Base-by-base conservation (phyloP, 2,329 filamentous ascomycete species). In the Emergomyces pasteurianus region DNA sequence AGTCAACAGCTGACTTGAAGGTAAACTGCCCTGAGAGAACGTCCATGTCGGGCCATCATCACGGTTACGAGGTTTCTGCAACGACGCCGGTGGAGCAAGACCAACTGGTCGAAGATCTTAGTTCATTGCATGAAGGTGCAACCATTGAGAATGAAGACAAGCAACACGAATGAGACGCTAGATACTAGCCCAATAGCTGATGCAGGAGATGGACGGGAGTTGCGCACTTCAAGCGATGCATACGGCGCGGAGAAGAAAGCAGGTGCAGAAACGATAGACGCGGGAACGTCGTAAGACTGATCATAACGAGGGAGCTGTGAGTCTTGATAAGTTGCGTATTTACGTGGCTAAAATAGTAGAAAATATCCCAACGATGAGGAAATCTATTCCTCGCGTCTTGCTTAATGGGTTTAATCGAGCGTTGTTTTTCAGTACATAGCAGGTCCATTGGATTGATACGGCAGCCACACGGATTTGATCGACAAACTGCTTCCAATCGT, bases 1-100 rank as follows among this genome's bases (percentile, higher is more conserved):
- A 70, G 10, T 76, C 74, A 1, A 72, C 70, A 59, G 71, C 71
- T 16, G 74, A 75, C 62, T 70, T 76, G 66, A 71, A 65, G 61
- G 72, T 68, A 58, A 47, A 38, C 42, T 1, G 34, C 23, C 6
- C 59, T 26, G 74, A 73, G 61, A 72, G 73, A 60, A 70, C 68
- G 47, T 70, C 71, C 63, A 61, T 65, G 59, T 68, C 74, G n/a
- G 68, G 68, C 58, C 74, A 75, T 63, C 74, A 76, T 62, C 73
- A 72, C 28, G 68, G 68, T 0, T 73, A 73, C 8, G 71, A 72
- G 38, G 66, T 75, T 9, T 72, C 72, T 28, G 69, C 68, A 3
- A 69, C 70, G 0, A 71, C 70, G 18, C 64, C 68, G 18, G 70
- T 68, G 43, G 74, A 74, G 60, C 68, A 69, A 36, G 69, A 72